These are phyloP conservation scores for Claviceps arundinis DNA, from an alignment of 2,329 filamentous ascomycete genomes.

Conservation along the genomic window DNA sequence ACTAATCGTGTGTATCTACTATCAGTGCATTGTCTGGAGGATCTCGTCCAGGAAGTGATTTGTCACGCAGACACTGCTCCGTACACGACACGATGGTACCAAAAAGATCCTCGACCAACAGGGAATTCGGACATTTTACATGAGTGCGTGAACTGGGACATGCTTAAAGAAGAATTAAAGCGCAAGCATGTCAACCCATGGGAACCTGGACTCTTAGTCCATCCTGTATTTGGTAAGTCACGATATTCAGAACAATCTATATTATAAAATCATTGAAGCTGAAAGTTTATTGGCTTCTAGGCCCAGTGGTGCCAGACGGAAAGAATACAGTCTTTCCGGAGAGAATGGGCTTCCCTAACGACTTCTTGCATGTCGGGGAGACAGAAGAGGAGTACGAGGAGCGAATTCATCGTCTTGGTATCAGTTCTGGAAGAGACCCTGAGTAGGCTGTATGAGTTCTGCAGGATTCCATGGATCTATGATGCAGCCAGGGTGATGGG, in stretches of 20 bases:
- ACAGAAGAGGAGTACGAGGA: neutral
- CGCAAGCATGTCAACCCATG: conserved; percentile 1
- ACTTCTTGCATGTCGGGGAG: neutral
- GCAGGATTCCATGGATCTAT: no score
- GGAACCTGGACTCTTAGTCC: conserved; percentile 1
- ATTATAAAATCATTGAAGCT: neutral
- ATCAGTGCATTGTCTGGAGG: conserved; percentile 1
- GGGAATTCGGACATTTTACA: neutral
- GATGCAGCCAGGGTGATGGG: no score
- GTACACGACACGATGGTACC: neutral
- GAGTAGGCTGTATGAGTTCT: no score
- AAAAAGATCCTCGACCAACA: neutral
- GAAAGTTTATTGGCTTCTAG: neutral
- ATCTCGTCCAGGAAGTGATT: neutral
- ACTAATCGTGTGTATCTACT: neutral
- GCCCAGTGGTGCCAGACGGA: neutral
- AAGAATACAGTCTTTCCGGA: neutral
- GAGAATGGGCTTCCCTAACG: neutral
- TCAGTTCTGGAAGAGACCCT: neutral
- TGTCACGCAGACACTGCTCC: neutral
- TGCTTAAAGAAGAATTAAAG: neutral
- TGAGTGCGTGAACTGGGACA: neutral
- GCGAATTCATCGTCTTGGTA: neutral
- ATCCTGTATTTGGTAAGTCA: neutral
- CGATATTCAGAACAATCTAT: neutral